Base-by-base conservation (phyloP, 352 stramenopile species). In the Globisporangium takayamanum region DNA sequence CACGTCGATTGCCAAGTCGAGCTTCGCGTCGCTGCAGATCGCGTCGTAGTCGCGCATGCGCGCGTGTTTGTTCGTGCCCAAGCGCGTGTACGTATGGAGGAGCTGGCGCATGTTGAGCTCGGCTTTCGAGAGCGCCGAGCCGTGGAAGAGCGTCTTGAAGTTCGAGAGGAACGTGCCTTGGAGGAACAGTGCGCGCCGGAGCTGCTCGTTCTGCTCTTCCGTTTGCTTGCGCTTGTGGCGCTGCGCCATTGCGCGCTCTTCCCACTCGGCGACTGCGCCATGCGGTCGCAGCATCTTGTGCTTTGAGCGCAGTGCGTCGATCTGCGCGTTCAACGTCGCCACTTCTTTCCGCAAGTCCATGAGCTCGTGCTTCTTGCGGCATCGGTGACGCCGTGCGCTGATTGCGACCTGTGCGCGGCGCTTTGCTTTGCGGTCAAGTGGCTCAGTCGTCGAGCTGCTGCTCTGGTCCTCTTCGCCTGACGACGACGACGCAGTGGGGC, bases 1-100 rank as follows among this genome's bases (percentile, higher is more conserved):
- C 44, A 86, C 73, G 12, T 84, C 68, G 1, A 73, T 66, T 16
- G 76, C 76, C 60, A 87, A 64, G 7, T 84, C 68, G 0, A 81
- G 59, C 62, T 87, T 87, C 0, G 64, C 68, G 51, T 73, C 67
- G 11, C 50, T 64, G 55, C 76, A 84, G 20, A 82, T 67, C 22
- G 57, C 52, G 25, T 81, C 58, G 59, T 73, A 79, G 62, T 87
- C 76, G 14, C 74, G 74, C 30, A 50, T 50, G 10, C 76, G 72
- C n/a, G 70, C 63, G 14, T 64, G 67, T n/a, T 59, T 33, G 37
- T 70, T 73, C 41, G 47, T 65, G 16, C 72, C 70, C n/a, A 87
- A 41, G 5, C 60, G 68, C n/a, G 75, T 86, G 66, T 76, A 85
- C 7, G 73, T 86, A 53, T 88, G 75, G 18, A 88, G 50, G 25